Evolutionary conservation across 202 grass and related monocot species (phyloP), one percentile per base, ranked within the genome.

Genomic region (Eragrostis tef): DNA sequence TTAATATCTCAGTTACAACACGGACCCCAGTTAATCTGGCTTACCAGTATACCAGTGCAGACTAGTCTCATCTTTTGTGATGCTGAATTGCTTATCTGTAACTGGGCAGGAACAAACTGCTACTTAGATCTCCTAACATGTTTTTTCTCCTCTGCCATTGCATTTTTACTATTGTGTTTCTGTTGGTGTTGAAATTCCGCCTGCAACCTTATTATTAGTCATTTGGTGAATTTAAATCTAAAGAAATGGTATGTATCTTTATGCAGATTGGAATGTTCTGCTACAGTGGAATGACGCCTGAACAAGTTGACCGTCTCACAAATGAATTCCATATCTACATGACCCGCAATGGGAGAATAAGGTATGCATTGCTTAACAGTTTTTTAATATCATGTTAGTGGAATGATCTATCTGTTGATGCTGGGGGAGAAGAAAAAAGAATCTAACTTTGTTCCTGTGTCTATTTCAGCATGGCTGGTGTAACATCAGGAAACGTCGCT

Each of bases 291-390:
- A 87, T 98, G 92, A 88, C 90, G 71, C 92, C 92, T 73, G 96
- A 98, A 70, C 96, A 95, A 72, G 90, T 98, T 6, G 92, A 98
- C 80, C 79, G 89, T 22, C 39, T 98, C 75, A 98, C 90, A 45
- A 90, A 86, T 81, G 90, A 98, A 84, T 95, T 83, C 78, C 92
- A 91, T 77, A 93, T 98, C 81, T 98, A 98, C 82, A 94, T 98
- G 92, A 98, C 95, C n/a, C 90, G 96, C 51, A 95, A 98, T 14
- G 96, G 92, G 46, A 88, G 96, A 84, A 95, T 98, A 92, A 95
- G 96, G 96, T 91, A 93, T 13, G 44, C 51, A 42, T 14, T 78
- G 68, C 0, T 80, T 16, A 22, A 31, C 12, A 4, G 2, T 41
- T 67, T 72, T 80, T 66, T 52, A n/a, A 25, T 26, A 3, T 66